Evolutionary conservation across 176 grass and related monocot genomes (phyloP).

Genomic region (Cenchrus fungigraminus): DNA sequence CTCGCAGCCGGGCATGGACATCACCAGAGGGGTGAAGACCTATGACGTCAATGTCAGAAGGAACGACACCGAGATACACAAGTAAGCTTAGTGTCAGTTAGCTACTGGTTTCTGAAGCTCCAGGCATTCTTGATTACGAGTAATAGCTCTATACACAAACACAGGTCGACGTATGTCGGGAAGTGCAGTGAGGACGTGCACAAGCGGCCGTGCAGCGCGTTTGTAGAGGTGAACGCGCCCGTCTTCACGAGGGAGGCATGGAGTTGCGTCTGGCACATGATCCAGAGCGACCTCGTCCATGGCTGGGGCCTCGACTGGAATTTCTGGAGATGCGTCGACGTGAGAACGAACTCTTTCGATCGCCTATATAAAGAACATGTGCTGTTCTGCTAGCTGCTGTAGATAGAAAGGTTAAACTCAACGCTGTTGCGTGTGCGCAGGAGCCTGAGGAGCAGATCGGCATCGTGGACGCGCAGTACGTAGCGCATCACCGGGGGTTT

Average conservation of each 20-base stretch:
- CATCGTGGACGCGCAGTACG: constrained; percentile 37
- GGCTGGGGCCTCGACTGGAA: constrained; percentile 41
- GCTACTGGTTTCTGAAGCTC: background rate
- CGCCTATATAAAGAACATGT: background rate
- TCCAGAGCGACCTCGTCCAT: constrained; percentile 47
- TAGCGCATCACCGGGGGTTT: constrained; percentile 23
- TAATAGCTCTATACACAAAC: background rate
- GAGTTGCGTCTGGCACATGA: constrained; percentile 57
- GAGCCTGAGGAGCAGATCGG: constrained; percentile 26
- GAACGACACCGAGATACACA: constrained; percentile 42
- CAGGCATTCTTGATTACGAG: too few species aligned
- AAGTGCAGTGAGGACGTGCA: background rate
- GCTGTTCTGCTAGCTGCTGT: too few species aligned
- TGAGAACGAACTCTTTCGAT: background rate
- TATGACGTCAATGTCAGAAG: constrained; percentile 16
- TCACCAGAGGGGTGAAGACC: background rate
- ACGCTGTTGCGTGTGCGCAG: background rate
- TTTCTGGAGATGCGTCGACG: constrained; percentile 53
- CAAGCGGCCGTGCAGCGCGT: constrained; percentile 41
- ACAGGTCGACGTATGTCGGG: background rate
- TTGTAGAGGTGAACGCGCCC: constrained; percentile 50
- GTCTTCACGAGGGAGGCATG: constrained; percentile 48
- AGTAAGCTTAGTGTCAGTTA: background rate
- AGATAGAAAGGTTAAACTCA: background rate
- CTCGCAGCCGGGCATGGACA: constrained; percentile 52